phyloP scores from a whole-genome alignment of 805 yeast species.

The Ogataea saltuana region DNA sequence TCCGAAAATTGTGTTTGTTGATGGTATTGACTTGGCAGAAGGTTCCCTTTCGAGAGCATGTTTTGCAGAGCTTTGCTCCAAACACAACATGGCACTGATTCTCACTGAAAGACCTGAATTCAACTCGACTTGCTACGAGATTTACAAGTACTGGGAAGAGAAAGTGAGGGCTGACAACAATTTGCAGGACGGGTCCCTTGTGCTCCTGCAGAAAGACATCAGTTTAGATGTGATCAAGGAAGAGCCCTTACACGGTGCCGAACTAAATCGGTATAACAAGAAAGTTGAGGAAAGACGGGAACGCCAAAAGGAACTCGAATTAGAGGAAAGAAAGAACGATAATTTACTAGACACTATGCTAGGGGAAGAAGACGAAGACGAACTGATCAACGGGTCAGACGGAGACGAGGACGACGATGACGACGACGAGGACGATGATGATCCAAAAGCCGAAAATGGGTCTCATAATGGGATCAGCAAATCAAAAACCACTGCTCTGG shows the following conservation, averaged over 20 bases:
- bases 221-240: constrained; percentile 43
- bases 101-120: constrained; percentile 65
- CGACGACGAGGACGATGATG: constrained; percentile 22
- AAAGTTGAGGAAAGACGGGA: constrained; percentile 48
- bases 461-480: constrained; percentile 34
- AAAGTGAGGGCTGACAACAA: constrained; percentile 39
- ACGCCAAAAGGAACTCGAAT: constrained; percentile 35
- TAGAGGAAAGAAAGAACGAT: constrained; percentile 36
- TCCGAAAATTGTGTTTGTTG: constrained; percentile 78
- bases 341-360: constrained; percentile 34
- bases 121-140: constrained; percentile 48
- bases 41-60: constrained; percentile 63
- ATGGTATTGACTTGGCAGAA: constrained; percentile 62
- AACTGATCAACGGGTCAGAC: constrained; percentile 19
- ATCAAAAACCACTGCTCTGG: constrained; percentile 20
- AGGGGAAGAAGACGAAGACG: constrained; percentile 34
- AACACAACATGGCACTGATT: constrained; percentile 67
- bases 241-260: constrained; percentile 51
- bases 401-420: constrained; percentile 21
- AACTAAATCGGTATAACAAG: constrained; percentile 49
- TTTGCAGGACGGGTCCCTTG: constrained; percentile 62
- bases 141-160: constrained; percentile 56
- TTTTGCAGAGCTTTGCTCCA: constrained; percentile 56
- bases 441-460: constrained; percentile 25
- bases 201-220: constrained; percentile 47